These are phyloP conservation scores for Dactylonectria macrodidyma DNA, from an alignment of 2,329 filamentous ascomycete genomes.

Conservation along the genomic window DNA sequence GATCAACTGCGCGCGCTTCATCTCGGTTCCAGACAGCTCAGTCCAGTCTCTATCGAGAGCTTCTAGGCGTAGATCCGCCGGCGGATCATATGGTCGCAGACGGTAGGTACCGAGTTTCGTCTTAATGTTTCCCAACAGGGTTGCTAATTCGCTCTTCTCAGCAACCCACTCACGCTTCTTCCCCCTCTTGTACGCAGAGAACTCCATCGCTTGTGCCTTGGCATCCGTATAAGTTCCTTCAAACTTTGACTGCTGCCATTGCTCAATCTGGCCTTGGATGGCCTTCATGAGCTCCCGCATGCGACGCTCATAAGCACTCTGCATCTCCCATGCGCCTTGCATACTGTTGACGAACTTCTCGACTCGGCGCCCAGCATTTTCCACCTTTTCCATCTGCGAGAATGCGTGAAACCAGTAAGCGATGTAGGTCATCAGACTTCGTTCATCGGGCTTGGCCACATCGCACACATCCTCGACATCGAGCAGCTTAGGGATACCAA, in stretches of 20 bases:
- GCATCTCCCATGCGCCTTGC: slow-evolving; percentile 99
- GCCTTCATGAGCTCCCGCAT: slow-evolving; percentile 86
- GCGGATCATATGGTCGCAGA: slow-evolving; percentile 91
- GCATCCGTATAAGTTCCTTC: slow-evolving; percentile 94
- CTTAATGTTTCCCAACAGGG: slow-evolving; percentile 96
- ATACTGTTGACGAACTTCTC: slow-evolving; percentile 99
- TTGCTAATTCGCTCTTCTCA: slow-evolving; percentile 96
- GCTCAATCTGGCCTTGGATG: slow-evolving; percentile 79
- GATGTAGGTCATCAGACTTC: slow-evolving; percentile 99
- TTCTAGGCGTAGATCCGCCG: slow-evolving; percentile 85
- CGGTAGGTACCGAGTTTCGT: slow-evolving; percentile 97
- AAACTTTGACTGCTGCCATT: slow-evolving; percentile 86
- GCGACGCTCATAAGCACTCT: slow-evolving; percentile 92
- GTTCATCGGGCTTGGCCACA: slow-evolving; percentile 94
- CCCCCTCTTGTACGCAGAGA: slow-evolving; percentile 90
- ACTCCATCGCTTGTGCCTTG: slow-evolving; percentile 86
- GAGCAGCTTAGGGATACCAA: slow-evolving; percentile 94
- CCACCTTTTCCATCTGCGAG: slow-evolving; percentile 98
- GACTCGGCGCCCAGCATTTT: slow-evolving; percentile 95
- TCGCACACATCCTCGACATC: slow-evolving; percentile 99
- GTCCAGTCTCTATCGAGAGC: slow-evolving; percentile 88
- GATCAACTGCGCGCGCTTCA: slow-evolving; percentile 90
- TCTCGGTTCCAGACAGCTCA: slow-evolving; percentile 84
- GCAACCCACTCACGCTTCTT: slow-evolving; percentile 96
- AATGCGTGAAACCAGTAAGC: slow-evolving; percentile 99